Conservation (phyloP, 164 flowering plant genomes). For the Stephania japonica region DNA sequence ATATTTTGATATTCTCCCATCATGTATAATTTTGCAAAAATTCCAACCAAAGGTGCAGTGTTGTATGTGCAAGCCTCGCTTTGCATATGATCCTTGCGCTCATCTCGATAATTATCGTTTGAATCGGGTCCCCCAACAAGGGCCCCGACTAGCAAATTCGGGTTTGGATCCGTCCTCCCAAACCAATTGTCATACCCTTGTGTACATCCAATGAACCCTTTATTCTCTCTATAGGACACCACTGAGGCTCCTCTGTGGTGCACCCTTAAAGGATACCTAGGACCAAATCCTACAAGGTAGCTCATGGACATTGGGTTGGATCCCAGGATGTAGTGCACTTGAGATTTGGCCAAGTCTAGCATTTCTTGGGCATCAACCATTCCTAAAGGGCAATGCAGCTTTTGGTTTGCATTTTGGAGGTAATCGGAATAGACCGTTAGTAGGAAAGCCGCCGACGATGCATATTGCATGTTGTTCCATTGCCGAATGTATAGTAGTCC, state of each 20-base stretch:
- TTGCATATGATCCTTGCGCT: conserved; percentile 71
- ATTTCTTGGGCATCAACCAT: conserved; percentile 41
- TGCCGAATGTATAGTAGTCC: conserved; percentile 71
- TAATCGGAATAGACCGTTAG: conserved; percentile 62
- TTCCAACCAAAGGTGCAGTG: conserved; percentile 89
- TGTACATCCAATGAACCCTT: conserved; percentile 93
- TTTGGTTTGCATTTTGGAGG: conserved; percentile 29
- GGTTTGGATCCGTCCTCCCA: conserved; percentile 51
- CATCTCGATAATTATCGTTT: conserved; percentile 57
- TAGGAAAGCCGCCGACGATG: conserved; percentile 69
- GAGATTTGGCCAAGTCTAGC: conserved; percentile 55
- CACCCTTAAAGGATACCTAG: conserved; percentile 63
- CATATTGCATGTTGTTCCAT: conserved; percentile 99
- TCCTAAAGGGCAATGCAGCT: conserved; percentile 42
- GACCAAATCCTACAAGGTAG: conserved; percentile 81
- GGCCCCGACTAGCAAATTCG: conserved; percentile 75
- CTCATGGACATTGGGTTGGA: conserved; percentile 77
- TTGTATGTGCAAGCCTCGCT: conserved; percentile 98
- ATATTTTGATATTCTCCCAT: conserved; percentile 18
- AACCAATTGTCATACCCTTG: conserved; percentile 96
- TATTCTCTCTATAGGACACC: conserved; percentile 51
- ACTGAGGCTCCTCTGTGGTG: conserved; percentile 95
- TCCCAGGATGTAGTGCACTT: conserved; percentile 83
- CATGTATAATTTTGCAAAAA: conserved; percentile 61
- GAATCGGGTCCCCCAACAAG: conserved; percentile 89